A percentile compares a stretch with the other conserved stretches of the same genome.
phyloP scores from a whole-genome alignment of 148 eudicot species.

The Fagopyrum homotropicum region DNA sequence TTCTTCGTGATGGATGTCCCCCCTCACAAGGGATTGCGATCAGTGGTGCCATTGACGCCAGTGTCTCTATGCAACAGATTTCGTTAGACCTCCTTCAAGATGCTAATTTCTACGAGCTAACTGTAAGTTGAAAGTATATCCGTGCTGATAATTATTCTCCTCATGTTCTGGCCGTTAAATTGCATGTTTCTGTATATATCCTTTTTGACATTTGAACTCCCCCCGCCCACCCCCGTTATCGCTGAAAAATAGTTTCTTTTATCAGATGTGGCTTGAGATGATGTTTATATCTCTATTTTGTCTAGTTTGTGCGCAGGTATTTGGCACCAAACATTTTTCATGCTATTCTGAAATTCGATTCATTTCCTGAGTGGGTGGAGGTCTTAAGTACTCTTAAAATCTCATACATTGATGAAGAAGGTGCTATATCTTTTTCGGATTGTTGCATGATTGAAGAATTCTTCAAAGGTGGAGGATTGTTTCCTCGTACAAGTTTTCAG shows the following conservation, averaged over 20 bases:
- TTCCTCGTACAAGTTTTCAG: conserved; percentile 17
- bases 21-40: conserved; percentile 18
- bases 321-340: conserved; percentile 56
- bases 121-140: conserved; percentile 37
- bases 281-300: conserved; percentile 27
- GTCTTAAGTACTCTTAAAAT: conserved; percentile 31
- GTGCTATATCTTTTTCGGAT: conserved; percentile 13
- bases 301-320: conserved; percentile 77
- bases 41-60: too few species aligned
- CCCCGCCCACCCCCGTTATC: too few species aligned
- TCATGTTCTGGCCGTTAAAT: neutral
- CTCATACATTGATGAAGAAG: conserved; percentile 20
- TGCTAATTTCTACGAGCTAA: conserved; percentile 63
- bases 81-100: conserved; percentile 59
- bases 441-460: conserved; percentile 15
- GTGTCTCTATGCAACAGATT: conserved; percentile 30
- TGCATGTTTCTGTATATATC: neutral
- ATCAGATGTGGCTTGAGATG: neutral
- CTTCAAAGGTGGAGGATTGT: conserved; percentile 22
- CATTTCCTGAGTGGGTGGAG: conserved; percentile 51
- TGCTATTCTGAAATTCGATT: conserved; percentile 46
- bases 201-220: neutral
- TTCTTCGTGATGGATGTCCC: conserved; percentile 26
- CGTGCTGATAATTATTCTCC: neutral
- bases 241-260: too few species aligned